Conservation (phyloP, 1,139 yeast species). For the Spencermartinsiella ligniputridi region DNA sequence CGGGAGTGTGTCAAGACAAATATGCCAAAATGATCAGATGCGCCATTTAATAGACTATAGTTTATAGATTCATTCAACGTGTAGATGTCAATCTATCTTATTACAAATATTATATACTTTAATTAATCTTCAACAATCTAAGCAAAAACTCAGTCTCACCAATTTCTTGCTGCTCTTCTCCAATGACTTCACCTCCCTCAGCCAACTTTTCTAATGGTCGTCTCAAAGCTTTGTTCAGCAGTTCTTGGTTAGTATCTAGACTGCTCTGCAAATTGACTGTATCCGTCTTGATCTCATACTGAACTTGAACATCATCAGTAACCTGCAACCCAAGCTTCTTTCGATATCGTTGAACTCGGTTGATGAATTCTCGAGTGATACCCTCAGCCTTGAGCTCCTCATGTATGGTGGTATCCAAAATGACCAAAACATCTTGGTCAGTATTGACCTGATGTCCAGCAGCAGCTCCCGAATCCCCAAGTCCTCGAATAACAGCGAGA, state of each 20-base stretch:
- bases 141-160: conserved; percentile 80
- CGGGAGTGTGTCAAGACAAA: conserved; percentile 51
- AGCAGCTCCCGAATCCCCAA: conserved; percentile 58
- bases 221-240: conserved; percentile 75
- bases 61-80: not conserved
- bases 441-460: conserved; percentile 80
- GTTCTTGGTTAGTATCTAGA: conserved; percentile 57
- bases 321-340: conserved; percentile 94
- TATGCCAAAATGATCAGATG: conserved; percentile 20
- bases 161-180: conserved; percentile 86
- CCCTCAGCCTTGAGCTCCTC: conserved; percentile 92
- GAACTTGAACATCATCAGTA: conserved; percentile 90
- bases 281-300: conserved; percentile 68
- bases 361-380: conserved; percentile 90
- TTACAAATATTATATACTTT: not conserved
- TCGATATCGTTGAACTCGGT: conserved; percentile 96
- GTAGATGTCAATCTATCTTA: not conserved
- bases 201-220: conserved; percentile 36
- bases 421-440: conserved; percentile 81
- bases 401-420: conserved; percentile 81
- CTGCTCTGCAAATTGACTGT: conserved; percentile 60
- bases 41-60: not conserved
- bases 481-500: conserved; percentile 82
- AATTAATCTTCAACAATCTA: conserved; percentile 59
- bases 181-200: conserved; percentile 38